Percentiles rank a stretch among this genome's conserved stretches.
Evolutionary conservation across 2,329 filamentous ascomycete species (phyloP).

Genomic region (Apiospora kogelbergensis): DNA sequence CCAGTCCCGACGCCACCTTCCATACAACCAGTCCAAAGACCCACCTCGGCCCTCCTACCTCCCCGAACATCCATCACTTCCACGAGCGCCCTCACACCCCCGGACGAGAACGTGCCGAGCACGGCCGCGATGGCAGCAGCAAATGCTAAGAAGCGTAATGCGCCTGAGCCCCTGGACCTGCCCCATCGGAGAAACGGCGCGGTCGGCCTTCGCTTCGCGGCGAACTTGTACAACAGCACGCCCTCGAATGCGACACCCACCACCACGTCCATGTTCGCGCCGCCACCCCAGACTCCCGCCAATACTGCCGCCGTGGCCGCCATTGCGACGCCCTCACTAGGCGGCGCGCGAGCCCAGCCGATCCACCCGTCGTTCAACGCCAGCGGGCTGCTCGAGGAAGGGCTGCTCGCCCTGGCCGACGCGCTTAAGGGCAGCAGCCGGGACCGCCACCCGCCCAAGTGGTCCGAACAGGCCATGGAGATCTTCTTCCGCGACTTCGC

Average conservation of each 20-base stretch:
- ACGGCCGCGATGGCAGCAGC: conserved; percentile 25
- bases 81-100: conserved; percentile 52
- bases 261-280: conserved; percentile 24
- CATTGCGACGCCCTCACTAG: neutral
- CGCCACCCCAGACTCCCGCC: conserved; percentile 12
- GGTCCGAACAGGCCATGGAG: conserved; percentile 59
- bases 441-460: conserved; percentile 36
- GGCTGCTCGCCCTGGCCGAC: conserved; percentile 39
- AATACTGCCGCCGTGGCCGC: neutral
- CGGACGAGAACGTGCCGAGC: conserved; percentile 49
- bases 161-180: conserved; percentile 19
- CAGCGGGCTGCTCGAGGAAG: conserved; percentile 34
- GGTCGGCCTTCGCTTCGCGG: conserved; percentile 34
- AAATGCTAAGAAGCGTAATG: conserved; percentile 37
- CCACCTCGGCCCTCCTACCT: conserved; percentile 36
- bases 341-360: conserved; percentile 14
- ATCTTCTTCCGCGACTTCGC: conserved; percentile 60
- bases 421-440: conserved; percentile 36
- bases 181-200: conserved; percentile 28
- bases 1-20: conserved; percentile 21
- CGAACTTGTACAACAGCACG: conserved; percentile 33
- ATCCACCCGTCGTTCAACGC: conserved; percentile 23
- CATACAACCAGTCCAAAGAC: conserved; percentile 29
- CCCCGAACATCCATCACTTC: conserved; percentile 40
- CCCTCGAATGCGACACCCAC: conserved; percentile 12